Conservation (phyloP, 192 early-diverging fungal genomes). For the Cladochytrium replicatum region DNA sequence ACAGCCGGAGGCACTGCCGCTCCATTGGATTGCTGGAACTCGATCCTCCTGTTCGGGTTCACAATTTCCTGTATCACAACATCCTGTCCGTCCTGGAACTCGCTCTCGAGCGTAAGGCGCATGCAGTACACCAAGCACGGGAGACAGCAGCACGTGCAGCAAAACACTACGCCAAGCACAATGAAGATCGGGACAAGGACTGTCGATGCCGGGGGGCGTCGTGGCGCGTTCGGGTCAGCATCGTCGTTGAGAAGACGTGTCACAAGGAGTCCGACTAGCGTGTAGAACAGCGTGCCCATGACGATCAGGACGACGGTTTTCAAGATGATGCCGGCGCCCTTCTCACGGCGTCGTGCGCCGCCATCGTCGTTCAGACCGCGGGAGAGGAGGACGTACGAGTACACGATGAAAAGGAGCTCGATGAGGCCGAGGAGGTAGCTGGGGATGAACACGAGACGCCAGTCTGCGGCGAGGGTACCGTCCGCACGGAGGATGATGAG, state of each 20-base stretch:
- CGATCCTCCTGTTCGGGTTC: too few relatives aligned
- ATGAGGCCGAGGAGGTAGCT: constrained; percentile 12
- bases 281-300: constrained; percentile 23
- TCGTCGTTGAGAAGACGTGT: constrained; percentile 12
- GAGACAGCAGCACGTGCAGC: constrained; percentile 35
- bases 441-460: constrained; percentile 23
- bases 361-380: not conserved
- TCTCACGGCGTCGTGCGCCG: constrained; percentile 7
- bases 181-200: constrained; percentile 47
- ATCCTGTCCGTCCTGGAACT: too few relatives aligned
- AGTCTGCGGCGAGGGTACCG: too few relatives aligned
- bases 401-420: constrained; percentile 10
- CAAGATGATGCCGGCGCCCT: constrained; percentile 5
- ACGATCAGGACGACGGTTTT: constrained; percentile 17
- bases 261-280: constrained; percentile 31
- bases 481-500: constrained; percentile 44
- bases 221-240: not conserved
- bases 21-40: too few relatives aligned
- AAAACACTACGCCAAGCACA: constrained; percentile 26
- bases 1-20: too few relatives aligned
- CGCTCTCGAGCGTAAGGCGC: too few relatives aligned
- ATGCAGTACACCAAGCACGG: constrained; percentile 24
- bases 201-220: constrained; percentile 24
- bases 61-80: too few relatives aligned
- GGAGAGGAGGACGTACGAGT: not conserved